Conservation (phyloP, 2,329 filamentous ascomycete genomes). For the Pseudogymnoascus sp. region DNA sequence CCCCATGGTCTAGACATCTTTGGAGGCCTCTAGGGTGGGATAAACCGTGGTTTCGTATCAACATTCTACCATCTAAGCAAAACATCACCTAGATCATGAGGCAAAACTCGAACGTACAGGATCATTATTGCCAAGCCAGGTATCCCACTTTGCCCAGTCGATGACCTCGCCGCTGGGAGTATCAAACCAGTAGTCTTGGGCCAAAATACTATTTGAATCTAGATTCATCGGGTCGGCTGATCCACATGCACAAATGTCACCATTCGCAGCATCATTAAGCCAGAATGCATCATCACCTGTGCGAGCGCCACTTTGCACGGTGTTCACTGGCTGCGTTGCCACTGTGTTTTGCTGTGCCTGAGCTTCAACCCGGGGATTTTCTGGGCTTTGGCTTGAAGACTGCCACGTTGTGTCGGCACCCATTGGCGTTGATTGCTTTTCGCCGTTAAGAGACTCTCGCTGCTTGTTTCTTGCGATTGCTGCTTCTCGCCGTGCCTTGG, state of each 20-base stretch:
- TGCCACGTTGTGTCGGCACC: background rate
- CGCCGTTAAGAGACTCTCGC: background rate
- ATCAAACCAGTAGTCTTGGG: slow-evolving; percentile 18
- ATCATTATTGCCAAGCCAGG: slow-evolving; percentile 20
- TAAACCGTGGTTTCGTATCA: background rate
- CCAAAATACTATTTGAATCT: slow-evolving; percentile 19
- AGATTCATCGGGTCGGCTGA: slow-evolving; percentile 17
- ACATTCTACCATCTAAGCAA: background rate
- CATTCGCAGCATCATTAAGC: slow-evolving; percentile 13
- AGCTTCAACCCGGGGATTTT: background rate
- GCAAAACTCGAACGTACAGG: background rate
- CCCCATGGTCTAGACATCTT: background rate
- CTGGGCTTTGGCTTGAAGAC: background rate
- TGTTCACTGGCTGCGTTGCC: slow-evolving; percentile 3
- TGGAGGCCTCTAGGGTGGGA: background rate
- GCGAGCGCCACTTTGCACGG: background rate
- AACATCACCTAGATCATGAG: background rate
- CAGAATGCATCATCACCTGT: slow-evolving; percentile 18
- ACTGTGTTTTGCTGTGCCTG: slow-evolving; percentile 8
- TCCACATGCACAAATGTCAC: slow-evolving; percentile 8
- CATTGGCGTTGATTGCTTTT: background rate
- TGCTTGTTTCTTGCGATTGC: background rate
- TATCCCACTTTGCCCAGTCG: slow-evolving; percentile 24
- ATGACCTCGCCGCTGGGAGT: slow-evolving; percentile 15
- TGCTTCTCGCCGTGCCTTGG: slow-evolving; percentile 14